Base-by-base conservation (phyloP, 73 alveolate species). In the Uronychia setigera region DNA sequence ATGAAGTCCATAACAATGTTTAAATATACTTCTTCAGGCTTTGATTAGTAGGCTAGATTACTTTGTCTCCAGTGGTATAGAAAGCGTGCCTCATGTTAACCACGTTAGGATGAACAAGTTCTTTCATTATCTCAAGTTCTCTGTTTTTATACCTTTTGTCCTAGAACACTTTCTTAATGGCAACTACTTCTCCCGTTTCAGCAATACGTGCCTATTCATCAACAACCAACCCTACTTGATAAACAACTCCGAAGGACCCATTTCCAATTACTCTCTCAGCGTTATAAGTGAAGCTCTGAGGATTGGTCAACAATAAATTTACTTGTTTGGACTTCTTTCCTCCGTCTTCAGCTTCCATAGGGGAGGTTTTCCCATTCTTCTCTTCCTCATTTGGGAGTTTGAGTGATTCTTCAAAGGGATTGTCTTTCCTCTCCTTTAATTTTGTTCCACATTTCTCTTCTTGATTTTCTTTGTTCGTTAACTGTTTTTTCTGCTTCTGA, bases 71-170 rank as follows among this genome's bases (percentile, higher is more conserved):
- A 31, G 91, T 77, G 27, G 97, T 84, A 78, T 93, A 95, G 83
- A 79, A 95, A 35, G 88, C 89, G 31, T 93, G 87, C 60, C 84
- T 88, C 88, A 95, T 87, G 74, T 92, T 92, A 76, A 95, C 91
- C 77, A 91, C 88, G 84, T 91, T 87, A 30, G 99, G 99, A 88
- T 95, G 97, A 67, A 91, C 86, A 29, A 95, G 87, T 35, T 92
- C 94, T 79, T 95, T 88, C 92, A 95, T 87, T 80, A 96, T 96
- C 85, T 95, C 95, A 84, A 94, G 86, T 92, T 96, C 99, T 67
- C 99, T 81, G 89, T 96, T 96, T 93, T 96, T 96, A 93, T 96
- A 96, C 33, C 98, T 74, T 84, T 91, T 95, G 94, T 96, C 99
- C 81, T 95, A 87, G 86, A 91, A 95, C 46, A 95, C 98, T 79